Evolutionary conservation across 1,284 basidiomycete species (phyloP).

Genomic region (Pseudozyma hubeiensis): DNA sequence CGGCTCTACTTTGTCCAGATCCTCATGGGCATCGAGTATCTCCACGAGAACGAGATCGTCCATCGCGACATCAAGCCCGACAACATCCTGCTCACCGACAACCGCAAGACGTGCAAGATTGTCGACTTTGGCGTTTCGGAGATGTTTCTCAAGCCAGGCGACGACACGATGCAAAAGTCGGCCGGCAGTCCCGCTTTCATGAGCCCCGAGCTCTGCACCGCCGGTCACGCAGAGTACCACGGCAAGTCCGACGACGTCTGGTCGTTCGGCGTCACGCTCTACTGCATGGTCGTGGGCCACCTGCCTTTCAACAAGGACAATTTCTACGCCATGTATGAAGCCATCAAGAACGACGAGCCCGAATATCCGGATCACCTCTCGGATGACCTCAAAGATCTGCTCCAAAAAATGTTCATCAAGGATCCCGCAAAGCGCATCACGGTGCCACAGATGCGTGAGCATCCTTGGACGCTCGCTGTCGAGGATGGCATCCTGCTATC

Average conservation of each 20-base stretch:
- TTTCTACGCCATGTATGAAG: conserved; percentile 72
- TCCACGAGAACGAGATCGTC: conserved; percentile 73
- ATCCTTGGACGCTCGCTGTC: conserved; percentile 58
- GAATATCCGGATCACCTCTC: conserved; percentile 56
- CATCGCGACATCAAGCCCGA: conserved; percentile 73
- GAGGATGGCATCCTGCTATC: conserved; percentile 47
- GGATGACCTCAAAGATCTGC: conserved; percentile 42
- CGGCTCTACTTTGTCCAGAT: conserved; percentile 73
- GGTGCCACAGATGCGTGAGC: conserved; percentile 49
- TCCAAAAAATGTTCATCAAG: conserved; percentile 60
- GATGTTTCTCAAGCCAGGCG: conserved; percentile 71
- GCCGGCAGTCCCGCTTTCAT: conserved; percentile 74
- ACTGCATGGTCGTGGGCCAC: conserved; percentile 72
- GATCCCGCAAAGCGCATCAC: conserved; percentile 59
- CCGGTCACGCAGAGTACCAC: conserved; percentile 66
- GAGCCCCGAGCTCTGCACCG: conserved; percentile 71
- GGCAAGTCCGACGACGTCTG: conserved; percentile 73
- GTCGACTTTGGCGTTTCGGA: conserved; percentile 75
- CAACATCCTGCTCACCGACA: conserved; percentile 72
- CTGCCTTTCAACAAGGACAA: conserved; percentile 72
- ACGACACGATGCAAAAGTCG: conserved; percentile 70
- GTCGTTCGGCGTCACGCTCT: conserved; percentile 73
- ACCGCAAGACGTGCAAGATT: conserved; percentile 72
- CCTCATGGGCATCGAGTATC: conserved; percentile 72
- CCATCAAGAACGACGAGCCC: conserved; percentile 70